Conservation (phyloP, 1,284 basidiomycete genomes). For the Ustilago bromivora region DNA sequence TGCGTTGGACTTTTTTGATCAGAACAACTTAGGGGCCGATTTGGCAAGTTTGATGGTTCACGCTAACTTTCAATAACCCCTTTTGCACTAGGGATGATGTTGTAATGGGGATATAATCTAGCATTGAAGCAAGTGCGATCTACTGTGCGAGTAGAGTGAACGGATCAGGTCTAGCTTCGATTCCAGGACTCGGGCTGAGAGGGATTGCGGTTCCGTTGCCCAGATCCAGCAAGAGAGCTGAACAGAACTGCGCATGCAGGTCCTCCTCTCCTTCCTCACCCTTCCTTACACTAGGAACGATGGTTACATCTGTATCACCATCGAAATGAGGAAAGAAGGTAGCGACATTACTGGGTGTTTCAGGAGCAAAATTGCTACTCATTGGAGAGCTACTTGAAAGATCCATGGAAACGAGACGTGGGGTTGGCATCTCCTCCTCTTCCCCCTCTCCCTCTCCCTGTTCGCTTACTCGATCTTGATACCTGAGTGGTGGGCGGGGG, state of each 20-base stretch:
- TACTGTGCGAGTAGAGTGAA: constrained; percentile 21
- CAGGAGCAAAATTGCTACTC: constrained; percentile 23
- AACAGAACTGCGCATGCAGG: constrained; percentile 35
- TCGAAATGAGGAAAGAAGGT: constrained; percentile 10
- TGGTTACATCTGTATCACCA: background rate
- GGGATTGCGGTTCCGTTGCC: constrained; percentile 37
- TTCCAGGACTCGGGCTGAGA: constrained; percentile 19
- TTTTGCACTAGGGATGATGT: background rate
- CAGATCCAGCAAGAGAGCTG: constrained; percentile 32
- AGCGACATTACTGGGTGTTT: constrained; percentile 21
- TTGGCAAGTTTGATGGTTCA: constrained; percentile 44
- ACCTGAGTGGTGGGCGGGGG: constrained; percentile 12
- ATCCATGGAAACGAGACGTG: constrained; percentile 6
- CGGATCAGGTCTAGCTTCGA: constrained; percentile 12
- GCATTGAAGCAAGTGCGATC: background rate
- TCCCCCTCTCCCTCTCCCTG: background rate
- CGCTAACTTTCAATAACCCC: constrained; percentile 48
- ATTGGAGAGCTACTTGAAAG: constrained; percentile 8
- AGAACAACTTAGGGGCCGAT: constrained; percentile 29
- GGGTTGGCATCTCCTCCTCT: constrained; percentile 19
- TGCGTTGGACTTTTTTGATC: constrained; percentile 56
- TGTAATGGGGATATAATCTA: background rate
- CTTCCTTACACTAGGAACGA: too few species aligned
- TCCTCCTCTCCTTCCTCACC: constrained; percentile 15
- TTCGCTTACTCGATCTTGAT: background rate